A percentile compares a stretch with the other conserved stretches of the same genome.
phyloP scores from a whole-genome alignment of 2,329 filamentous ascomycete species.

The Penicillium corylophilum region DNA sequence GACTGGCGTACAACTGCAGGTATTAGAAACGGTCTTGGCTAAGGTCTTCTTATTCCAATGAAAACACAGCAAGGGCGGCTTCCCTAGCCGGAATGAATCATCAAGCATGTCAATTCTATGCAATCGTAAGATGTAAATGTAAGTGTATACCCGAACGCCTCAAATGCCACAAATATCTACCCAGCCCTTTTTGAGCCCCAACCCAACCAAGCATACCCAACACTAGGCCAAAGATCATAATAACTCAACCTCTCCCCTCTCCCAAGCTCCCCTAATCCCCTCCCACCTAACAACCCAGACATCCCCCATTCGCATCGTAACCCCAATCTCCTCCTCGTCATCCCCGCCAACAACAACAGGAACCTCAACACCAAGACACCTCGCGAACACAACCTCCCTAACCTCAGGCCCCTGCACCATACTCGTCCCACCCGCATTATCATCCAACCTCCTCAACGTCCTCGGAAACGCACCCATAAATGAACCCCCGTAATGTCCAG shows the following conservation, averaged over 20 bases:
- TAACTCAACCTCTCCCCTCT: slow-evolving; percentile 45
- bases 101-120: background rate
- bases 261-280: slow-evolving; percentile 61
- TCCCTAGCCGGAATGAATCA: background rate
- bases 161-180: background rate
- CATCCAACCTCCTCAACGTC: slow-evolving; percentile 79
- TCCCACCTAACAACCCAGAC: slow-evolving; percentile 71
- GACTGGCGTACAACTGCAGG: slow-evolving; percentile 21
- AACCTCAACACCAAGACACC: slow-evolving; percentile 54
- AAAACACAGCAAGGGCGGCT: background rate
- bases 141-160: background rate
- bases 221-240: slow-evolving; percentile 27
- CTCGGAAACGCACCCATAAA: slow-evolving; percentile 82
- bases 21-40: background rate
- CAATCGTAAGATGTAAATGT: background rate
- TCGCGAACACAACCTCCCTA: slow-evolving; percentile 79
- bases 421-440: slow-evolving; percentile 81
- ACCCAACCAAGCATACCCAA: slow-evolving; percentile 4
- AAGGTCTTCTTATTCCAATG: background rate
- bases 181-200: background rate
- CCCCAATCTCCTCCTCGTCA: slow-evolving; percentile 31
- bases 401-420: slow-evolving; percentile 90
- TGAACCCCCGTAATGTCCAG: slow-evolving; percentile 78
- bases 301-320: slow-evolving; percentile 56
- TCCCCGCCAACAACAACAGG: slow-evolving; percentile 39